Conservation (phyloP, 345 rosid species). For the Aquilaria malaccensis region DNA sequence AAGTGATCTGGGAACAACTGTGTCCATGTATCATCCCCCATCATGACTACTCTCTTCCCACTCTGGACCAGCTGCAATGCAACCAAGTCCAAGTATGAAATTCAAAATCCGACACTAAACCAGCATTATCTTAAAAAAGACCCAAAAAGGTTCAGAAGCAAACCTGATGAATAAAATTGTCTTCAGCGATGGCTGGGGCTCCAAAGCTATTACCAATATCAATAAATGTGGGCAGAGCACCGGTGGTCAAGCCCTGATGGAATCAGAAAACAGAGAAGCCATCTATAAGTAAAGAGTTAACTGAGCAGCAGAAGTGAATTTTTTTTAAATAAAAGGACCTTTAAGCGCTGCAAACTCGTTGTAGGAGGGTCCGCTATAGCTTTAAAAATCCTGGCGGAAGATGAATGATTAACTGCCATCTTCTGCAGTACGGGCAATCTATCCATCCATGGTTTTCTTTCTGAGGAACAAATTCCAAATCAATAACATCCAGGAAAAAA, state of each 20-base stretch:
- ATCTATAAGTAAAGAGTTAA: neutral
- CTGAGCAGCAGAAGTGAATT: neutral
- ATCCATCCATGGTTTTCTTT: slow-evolving; percentile 91
- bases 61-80: slow-evolving; percentile 48
- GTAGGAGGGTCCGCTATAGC: slow-evolving; percentile 99
- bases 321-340: slow-evolving; percentile 27
- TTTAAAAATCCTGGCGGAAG: slow-evolving; percentile 77
- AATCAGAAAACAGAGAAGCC: neutral
- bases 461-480: slow-evolving; percentile 10
- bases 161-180: slow-evolving; percentile 78
- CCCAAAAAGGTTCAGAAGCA: neutral
- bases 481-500: too few species aligned
- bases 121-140: neutral
- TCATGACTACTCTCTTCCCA: slow-evolving; percentile 84
- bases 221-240: slow-evolving; percentile 90
- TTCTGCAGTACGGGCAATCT: slow-evolving; percentile 57
- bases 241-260: slow-evolving; percentile 80
- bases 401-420: slow-evolving; percentile 43
- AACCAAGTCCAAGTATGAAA: neutral
- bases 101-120: neutral
- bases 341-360: slow-evolving; percentile 86
- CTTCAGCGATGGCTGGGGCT: slow-evolving; percentile 89
- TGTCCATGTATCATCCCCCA: slow-evolving; percentile 97
- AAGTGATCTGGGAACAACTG: slow-evolving; percentile 89
- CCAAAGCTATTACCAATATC: slow-evolving; percentile 95